Percentiles rank a stretch among this genome's conserved stretches.
Evolutionary conservation across 2,329 filamentous ascomycete species (phyloP).

Genomic region (Curvularia hawaiiensis): DNA sequence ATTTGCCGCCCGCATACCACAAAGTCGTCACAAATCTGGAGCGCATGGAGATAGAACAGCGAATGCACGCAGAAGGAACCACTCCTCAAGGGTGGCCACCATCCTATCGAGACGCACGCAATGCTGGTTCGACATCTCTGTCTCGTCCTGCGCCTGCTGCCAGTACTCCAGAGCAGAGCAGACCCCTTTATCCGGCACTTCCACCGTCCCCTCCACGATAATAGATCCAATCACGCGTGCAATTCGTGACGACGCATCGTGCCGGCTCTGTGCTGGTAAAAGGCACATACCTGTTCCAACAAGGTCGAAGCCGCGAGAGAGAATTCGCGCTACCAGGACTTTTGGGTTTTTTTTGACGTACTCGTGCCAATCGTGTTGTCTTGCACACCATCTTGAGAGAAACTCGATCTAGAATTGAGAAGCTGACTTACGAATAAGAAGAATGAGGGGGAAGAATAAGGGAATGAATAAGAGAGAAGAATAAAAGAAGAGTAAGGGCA

Average conservation of each 20-base stretch:
- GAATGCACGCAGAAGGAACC: not conserved
- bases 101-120: not conserved
- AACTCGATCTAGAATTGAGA: not conserved
- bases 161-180: not conserved
- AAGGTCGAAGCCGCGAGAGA: not conserved
- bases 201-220: slow-evolving; percentile 1
- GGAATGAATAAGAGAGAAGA: too few relatives aligned
- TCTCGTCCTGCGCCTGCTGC: not conserved
- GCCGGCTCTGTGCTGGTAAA: not conserved
- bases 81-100: not conserved
- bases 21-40: slow-evolving; percentile 5
- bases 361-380: not conserved
- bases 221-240: not conserved
- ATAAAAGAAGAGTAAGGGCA: too few relatives aligned
- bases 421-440: too few relatives aligned
- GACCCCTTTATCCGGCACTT: slow-evolving; percentile 1
- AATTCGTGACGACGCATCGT: too few relatives aligned
- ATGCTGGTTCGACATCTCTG: not conserved
- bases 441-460: not conserved
- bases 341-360: not conserved
- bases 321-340: too few relatives aligned
- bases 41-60: not conserved
- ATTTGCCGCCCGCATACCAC: slow-evolving; percentile 11
- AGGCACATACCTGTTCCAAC: not conserved
- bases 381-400: not conserved